phyloP scores from a whole-genome alignment of 1,284 basidiomycete species.

The Naganishia cerealis region DNA sequence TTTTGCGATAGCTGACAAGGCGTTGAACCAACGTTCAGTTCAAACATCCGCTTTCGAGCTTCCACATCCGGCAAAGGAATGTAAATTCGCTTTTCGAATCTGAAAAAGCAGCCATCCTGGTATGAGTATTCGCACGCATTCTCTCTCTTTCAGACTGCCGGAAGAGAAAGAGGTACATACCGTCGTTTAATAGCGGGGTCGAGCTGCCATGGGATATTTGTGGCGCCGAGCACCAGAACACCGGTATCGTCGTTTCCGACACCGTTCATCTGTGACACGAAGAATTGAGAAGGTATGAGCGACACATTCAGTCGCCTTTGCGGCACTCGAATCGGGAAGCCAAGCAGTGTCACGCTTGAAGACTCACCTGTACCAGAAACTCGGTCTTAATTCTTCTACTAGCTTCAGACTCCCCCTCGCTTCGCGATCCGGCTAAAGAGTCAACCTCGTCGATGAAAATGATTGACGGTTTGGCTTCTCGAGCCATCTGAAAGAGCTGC shows the following conservation, averaged over 20 bases:
- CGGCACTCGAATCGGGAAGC: background rate
- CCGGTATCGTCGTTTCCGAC: conserved; percentile 97
- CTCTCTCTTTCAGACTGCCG: background rate
- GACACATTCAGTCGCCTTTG: background rate
- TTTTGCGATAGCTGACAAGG: conserved; percentile 77
- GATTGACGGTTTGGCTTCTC: conserved; percentile 93
- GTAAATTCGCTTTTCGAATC: conserved; percentile 96
- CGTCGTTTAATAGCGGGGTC: conserved; percentile 97
- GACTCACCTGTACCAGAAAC: conserved; percentile 67
- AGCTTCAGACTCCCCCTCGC: conserved; percentile 94
- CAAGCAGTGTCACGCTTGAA: background rate
- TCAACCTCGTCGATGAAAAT: conserved; percentile 99
- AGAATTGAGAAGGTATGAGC: background rate
- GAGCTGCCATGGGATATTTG: conserved; percentile 96
- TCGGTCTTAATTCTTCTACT: conserved; percentile 97
- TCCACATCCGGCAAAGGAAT: conserved; percentile 93
- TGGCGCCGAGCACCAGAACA: conserved; percentile 96
- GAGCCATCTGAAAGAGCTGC: conserved; percentile 92
- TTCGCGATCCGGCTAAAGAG: conserved; percentile 89
- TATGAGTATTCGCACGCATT: background rate
- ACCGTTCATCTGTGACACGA: conserved; percentile 81
- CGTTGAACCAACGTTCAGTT: conserved; percentile 90
- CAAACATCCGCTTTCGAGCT: conserved; percentile 92
- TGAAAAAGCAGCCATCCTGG: conserved; percentile 42
- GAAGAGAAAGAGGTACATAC: conserved; percentile 54